Conservation (phyloP, 1,284 basidiomycete species). For the Phylloporus gajari region DNA sequence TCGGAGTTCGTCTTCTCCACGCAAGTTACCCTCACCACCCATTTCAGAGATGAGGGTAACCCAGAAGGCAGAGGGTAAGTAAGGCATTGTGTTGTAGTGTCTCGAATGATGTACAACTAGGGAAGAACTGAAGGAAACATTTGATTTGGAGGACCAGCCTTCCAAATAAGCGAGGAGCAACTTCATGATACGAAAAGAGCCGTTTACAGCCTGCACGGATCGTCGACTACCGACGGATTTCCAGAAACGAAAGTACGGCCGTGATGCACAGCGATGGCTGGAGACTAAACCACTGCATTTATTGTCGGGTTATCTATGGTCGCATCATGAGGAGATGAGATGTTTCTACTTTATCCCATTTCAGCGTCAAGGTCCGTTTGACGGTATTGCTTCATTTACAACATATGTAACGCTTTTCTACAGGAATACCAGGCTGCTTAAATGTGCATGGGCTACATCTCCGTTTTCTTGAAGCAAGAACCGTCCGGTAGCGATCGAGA, state of each 20-base stretch:
- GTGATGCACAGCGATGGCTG: not conserved
- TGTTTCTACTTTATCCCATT: conserved; percentile 6
- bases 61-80: conserved; percentile 5
- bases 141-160: conserved; percentile 1
- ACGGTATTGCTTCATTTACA: not conserved
- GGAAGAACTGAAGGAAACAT: not conserved
- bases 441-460: conserved; percentile 13
- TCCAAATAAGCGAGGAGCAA: not conserved
- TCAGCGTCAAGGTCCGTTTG: conserved; percentile 12
- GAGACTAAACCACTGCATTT: not conserved
- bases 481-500: not conserved
- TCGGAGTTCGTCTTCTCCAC: too few species aligned
- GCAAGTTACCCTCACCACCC: too few species aligned
- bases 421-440: conserved; percentile 10
- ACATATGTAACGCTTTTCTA: too few species aligned
- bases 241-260: not conserved
- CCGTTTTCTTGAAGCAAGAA: not conserved
- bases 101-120: not conserved
- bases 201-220: conserved; percentile 4
- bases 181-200: conserved; percentile 6
- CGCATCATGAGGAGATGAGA: conserved; percentile 4
- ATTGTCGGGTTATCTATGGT: conserved; percentile 11
- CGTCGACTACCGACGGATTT: not conserved
- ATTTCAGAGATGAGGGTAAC: not conserved
- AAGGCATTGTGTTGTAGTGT: not conserved